Evolutionary conservation across 768 basidiomycete genomes (phyloP).

Genomic region (Leucogyrophana mollusca): DNA sequence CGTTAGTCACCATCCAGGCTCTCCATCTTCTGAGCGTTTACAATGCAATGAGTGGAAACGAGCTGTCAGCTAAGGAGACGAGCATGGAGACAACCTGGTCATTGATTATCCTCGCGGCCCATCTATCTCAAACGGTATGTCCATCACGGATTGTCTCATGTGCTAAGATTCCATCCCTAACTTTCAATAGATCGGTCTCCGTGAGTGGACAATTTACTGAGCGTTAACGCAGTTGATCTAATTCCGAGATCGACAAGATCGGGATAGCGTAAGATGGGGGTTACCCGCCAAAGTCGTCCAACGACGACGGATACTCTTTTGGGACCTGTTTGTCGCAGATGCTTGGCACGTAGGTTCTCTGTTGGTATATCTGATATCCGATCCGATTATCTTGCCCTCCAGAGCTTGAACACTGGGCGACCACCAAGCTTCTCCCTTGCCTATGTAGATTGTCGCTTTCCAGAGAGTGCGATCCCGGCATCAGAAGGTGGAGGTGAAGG

Average conservation of each 20-base stretch:
- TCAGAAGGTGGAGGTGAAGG: constrained; percentile 14
- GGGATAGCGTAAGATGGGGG: constrained; percentile 65
- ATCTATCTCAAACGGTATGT: constrained; percentile 65
- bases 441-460: constrained; percentile 67
- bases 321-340: constrained; percentile 76
- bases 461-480: constrained; percentile 27
- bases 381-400: constrained; percentile 2
- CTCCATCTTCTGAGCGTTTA: constrained; percentile 69
- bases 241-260: constrained; percentile 36
- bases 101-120: constrained; percentile 60
- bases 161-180: constrained; percentile 1
- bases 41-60: constrained; percentile 67
- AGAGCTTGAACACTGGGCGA: constrained; percentile 71
- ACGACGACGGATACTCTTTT: constrained; percentile 67
- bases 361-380: constrained; percentile 8
- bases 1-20: constrained; percentile 66
- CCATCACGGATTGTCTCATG: too few species aligned
- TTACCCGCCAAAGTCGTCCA: constrained; percentile 62
- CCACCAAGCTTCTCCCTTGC: constrained; percentile 66
- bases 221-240: constrained; percentile 8
- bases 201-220: constrained; percentile 39
- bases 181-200: constrained; percentile 57
- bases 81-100: constrained; percentile 76
- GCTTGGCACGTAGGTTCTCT: constrained; percentile 54
- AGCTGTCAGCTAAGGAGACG: constrained; percentile 52